phyloP scores from a whole-genome alignment of 768 basidiomycete genomes.

The Rhodotorula graminis region DNA sequence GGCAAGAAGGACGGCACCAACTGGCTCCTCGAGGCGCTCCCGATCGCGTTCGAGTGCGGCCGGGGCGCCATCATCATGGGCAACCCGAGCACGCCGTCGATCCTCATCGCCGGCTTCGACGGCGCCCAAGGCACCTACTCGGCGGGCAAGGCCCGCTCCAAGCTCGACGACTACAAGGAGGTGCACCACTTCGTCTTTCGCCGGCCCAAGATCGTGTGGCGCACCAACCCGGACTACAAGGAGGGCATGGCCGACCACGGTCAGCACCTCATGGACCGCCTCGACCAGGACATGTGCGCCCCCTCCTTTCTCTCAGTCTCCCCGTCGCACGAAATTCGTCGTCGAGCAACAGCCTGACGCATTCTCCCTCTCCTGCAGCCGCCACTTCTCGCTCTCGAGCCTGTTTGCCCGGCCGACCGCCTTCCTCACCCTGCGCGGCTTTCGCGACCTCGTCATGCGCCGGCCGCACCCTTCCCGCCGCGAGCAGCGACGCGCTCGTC shows the following conservation, averaged over 20 bases:
- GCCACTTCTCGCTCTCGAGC: background rate
- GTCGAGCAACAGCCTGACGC: background rate
- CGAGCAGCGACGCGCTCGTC: conserved; percentile 35
- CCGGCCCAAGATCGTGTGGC: conserved; percentile 59
- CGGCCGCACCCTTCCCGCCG: background rate
- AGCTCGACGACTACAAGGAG: conserved; percentile 77
- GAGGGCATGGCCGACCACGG: conserved; percentile 66
- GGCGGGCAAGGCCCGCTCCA: conserved; percentile 66
- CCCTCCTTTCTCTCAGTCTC: background rate
- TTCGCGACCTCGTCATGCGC: conserved; percentile 1
- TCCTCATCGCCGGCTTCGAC: conserved; percentile 76
- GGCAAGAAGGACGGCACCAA: conserved; percentile 32
- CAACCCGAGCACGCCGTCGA: conserved; percentile 74
- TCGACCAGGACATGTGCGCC: conserved; percentile 50
- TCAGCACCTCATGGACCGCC: conserved; percentile 56
- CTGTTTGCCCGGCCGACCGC: background rate
- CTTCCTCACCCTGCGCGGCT: conserved; percentile 4
- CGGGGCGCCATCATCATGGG: conserved; percentile 80
- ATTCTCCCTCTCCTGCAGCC: background rate
- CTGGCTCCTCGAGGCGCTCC: conserved; percentile 71
- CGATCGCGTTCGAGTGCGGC: conserved; percentile 69
- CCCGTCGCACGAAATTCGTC: no score
- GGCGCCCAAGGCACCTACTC: conserved; percentile 72
- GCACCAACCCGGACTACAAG: conserved; percentile 70
- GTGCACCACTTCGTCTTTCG: conserved; percentile 67